Conservation (phyloP, 1,284 basidiomycete species). For the Serendipita sp. region DNA sequence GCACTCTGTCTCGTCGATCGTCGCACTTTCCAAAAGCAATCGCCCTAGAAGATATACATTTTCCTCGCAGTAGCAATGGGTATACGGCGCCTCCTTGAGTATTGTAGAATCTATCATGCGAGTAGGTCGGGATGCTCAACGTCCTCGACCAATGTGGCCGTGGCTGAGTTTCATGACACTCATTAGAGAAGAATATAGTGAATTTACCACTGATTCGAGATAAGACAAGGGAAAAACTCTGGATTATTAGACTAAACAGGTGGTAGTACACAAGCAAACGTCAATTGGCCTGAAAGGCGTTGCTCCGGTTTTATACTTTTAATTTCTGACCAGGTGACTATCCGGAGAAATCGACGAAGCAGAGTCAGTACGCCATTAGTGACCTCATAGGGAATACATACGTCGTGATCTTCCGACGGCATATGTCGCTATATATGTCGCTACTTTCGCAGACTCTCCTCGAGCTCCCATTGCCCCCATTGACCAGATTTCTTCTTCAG, state of each 20-base stretch:
- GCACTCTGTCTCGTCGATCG: constrained; percentile 26
- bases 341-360: not conserved
- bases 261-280: too few species aligned
- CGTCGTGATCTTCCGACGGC: not conserved
- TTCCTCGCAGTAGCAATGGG: constrained; percentile 47
- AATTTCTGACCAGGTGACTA: constrained; percentile 5
- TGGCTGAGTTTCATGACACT: too few species aligned
- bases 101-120: not conserved
- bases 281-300: too few species aligned
- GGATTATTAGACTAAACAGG: too few species aligned
- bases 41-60: constrained; percentile 49
- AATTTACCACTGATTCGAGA: too few species aligned
- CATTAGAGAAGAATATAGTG: too few species aligned
- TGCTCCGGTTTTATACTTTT: constrained; percentile 4
- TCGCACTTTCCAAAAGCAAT: constrained; percentile 24
- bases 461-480: constrained; percentile 19
- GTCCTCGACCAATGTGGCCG: not conserved
- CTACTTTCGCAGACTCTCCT: constrained; percentile 4
- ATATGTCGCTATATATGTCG: not conserved
- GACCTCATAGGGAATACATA: constrained; percentile 9
- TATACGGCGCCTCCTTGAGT: constrained; percentile 18
- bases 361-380: constrained; percentile 7
- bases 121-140: not conserved
- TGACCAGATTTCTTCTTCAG: constrained; percentile 34
- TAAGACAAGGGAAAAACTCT: too few species aligned